Evolutionary conservation across 768 basidiomycete species (phyloP).

Genomic region (Pholiota conissans): DNA sequence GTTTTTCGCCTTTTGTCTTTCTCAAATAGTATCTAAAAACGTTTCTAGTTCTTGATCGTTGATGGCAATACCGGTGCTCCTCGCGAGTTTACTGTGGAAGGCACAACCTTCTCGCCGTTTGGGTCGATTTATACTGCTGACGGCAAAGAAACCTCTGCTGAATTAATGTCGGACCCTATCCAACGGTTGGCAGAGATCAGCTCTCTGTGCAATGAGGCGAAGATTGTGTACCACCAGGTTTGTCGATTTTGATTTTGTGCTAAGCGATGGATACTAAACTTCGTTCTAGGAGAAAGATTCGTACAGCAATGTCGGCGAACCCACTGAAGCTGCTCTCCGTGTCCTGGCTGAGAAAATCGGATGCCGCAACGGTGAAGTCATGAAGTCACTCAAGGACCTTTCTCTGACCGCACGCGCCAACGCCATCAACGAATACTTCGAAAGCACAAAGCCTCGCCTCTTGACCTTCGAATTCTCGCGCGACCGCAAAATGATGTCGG

Average conservation of each 20-base stretch:
- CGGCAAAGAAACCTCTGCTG: constrained; percentile 57
- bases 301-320: constrained; percentile 90
- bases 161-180: constrained; percentile 67
- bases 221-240: constrained; percentile 81
- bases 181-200: constrained; percentile 89
- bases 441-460: constrained; percentile 71
- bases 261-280: background rate
- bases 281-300: constrained; percentile 65
- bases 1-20: background rate
- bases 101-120: constrained; percentile 87
- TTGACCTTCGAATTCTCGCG: constrained; percentile 98
- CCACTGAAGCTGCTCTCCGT: constrained; percentile 95
- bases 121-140: constrained; percentile 71
- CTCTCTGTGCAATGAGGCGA: constrained; percentile 94
- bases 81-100: constrained; percentile 81
- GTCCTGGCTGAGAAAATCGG: constrained; percentile 95
- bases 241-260: constrained; percentile 21
- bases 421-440: constrained; percentile 84
- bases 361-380: constrained; percentile 58
- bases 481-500: constrained; percentile 99
- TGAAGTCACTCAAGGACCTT: constrained; percentile 57
- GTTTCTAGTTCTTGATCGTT: constrained; percentile 70
- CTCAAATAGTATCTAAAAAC: constrained; percentile 1
- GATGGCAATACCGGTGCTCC: constrained; percentile 50
- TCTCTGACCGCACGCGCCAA: constrained; percentile 65